Percentiles rank a stretch among this genome's conserved stretches.
phyloP scores from a whole-genome alignment of 192 early-diverging fungal genomes.

The Spizellomyces punctatus region DNA sequence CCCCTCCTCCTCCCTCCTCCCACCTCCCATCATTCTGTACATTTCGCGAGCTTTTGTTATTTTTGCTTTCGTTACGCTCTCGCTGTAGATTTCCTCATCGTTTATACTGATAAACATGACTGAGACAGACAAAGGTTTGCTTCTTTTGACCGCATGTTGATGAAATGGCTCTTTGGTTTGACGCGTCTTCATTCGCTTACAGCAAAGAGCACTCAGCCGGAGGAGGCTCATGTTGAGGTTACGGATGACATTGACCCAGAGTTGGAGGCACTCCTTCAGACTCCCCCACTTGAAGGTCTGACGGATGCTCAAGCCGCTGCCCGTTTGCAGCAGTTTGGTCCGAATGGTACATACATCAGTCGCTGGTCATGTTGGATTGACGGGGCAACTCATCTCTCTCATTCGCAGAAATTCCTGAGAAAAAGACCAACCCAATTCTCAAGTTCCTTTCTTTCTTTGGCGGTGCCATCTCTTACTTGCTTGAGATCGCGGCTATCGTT shows the following conservation, averaged over 20 bases:
- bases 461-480: slow-evolving; percentile 43
- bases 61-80: neutral
- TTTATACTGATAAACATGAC: neutral
- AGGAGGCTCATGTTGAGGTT: slow-evolving; percentile 44
- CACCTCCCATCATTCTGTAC: neutral
- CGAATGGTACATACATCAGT: slow-evolving; percentile 57
- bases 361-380: neutral
- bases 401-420: slow-evolving; percentile 56
- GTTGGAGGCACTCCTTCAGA: slow-evolving; percentile 62
- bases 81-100: neutral
- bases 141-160: neutral
- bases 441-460: slow-evolving; percentile 78
- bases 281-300: slow-evolving; percentile 78
- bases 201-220: slow-evolving; percentile 7
- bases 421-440: slow-evolving; percentile 78
- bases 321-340: slow-evolving; percentile 75
- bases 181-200: neutral
- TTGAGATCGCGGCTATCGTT: slow-evolving; percentile 87
- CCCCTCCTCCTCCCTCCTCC: neutral
- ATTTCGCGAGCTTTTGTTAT: neutral
- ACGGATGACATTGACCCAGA: slow-evolving; percentile 41
- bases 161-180: neutral
- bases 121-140: neutral
- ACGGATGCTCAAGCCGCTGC: slow-evolving; percentile 72
- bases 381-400: neutral